Evolutionary conservation across 768 basidiomycete genomes (phyloP), one percentile per base, ranked within the genome.

Genomic region (Aureoboletus auriporus): DNA sequence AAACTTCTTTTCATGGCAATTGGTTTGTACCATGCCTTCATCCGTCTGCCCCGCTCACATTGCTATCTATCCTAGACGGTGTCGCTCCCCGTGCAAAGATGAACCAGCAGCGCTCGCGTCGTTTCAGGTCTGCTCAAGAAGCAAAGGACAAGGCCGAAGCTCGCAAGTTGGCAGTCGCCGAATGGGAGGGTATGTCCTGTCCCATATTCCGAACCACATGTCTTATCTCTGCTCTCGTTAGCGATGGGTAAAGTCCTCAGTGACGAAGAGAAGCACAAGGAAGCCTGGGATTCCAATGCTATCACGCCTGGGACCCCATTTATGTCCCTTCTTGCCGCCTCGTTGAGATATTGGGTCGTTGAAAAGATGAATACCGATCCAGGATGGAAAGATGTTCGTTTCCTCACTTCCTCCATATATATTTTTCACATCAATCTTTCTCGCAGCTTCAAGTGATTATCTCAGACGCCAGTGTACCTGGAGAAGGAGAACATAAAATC

Each of bases 401-500:
- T 27, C 9, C 13, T 34, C 5, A 10, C 40, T 12, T 2, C 13
- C 26, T 35, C 23, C 39, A 27, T 16, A 23, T 23, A 23, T 8
- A 6, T 30, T 12, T 31, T 8, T 44, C 45, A 6, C 33, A 56
- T 39, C 31, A 20, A 6, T 41, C 23, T 23, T 20, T 20, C 20
- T 23, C 27, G 3, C 56, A 94, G 93, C 77, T 99, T 35, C 83
- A 98, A 76, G 88, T 99, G 44, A 84, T 98, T 55, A 91, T 99
- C 47, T 99, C 96, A 6, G 96, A 99, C 57, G 91, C 96, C 2
- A 84, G 88, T 47, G 96, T 98, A 11, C 95, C 96, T 1, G 96
- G 96, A 57, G 96, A 99, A 69, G 96, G 96, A 64, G 96, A 99
- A 66, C 96, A 99, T 69, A 99, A 99, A 74, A 97, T 99, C 54